Percentiles rank a stretch among this genome's conserved stretches.
Conservation (phyloP, 257 asterid species). For the Anisodus acutangulus region DNA sequence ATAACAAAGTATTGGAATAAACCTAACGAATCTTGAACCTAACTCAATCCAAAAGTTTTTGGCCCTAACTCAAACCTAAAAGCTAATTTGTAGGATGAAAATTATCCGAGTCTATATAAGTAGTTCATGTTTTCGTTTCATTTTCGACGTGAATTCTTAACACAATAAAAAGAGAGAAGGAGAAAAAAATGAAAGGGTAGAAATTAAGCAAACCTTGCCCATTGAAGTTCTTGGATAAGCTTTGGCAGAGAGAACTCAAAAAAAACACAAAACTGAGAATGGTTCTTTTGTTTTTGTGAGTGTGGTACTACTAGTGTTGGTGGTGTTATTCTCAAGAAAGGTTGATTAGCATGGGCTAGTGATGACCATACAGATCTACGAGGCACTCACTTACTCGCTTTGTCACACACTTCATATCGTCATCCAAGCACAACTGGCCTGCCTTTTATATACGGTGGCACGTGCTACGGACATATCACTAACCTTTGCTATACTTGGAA, state of each 20-base stretch:
- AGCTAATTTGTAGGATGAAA: too few relatives aligned
- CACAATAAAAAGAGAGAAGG: too few relatives aligned
- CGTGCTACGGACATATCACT: neutral
- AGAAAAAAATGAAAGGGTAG: neutral
- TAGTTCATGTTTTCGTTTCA: too few relatives aligned
- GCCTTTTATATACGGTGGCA: constrained; percentile 10
- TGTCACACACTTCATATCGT: neutral
- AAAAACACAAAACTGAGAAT: neutral
- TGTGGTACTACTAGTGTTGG: neutral
- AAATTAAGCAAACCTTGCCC: constrained; percentile 40
- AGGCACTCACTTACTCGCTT: constrained; percentile 3
- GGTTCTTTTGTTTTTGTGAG: neutral
- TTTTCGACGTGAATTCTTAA: too few relatives aligned
- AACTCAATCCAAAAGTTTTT: too few relatives aligned
- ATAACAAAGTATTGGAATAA: too few relatives aligned
- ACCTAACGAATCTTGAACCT: too few relatives aligned
- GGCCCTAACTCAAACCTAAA: too few relatives aligned
- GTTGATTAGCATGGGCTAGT: neutral
- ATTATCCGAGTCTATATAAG: too few relatives aligned
- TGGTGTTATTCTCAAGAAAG: constrained; percentile 15
- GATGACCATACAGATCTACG: neutral
- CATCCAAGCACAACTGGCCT: neutral
- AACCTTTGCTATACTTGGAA: neutral
- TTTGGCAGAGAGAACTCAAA: neutral
- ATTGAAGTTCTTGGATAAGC: constrained; percentile 23